phyloP scores from a whole-genome alignment of 164 flowering plant species.

The Taxillus chinensis region DNA sequence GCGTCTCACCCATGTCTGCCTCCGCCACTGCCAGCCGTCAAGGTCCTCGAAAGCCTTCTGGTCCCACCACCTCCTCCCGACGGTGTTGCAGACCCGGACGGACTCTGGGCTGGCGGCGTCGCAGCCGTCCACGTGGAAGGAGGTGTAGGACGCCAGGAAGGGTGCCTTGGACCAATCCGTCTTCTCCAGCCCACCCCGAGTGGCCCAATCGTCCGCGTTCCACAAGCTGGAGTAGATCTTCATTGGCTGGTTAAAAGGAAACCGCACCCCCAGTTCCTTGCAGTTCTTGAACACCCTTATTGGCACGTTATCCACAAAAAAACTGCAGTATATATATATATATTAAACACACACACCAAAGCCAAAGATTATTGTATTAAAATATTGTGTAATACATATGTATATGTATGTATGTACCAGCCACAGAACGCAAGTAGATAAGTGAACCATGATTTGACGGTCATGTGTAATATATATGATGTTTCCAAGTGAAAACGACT shows the following conservation, averaged over 20 bases:
- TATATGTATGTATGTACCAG: too few species aligned
- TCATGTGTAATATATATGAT: too few species aligned
- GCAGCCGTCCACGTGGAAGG: slow-evolving; percentile 36
- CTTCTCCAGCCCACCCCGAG: slow-evolving; percentile 36
- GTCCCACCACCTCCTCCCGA: slow-evolving; percentile 28
- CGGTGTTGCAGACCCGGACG: slow-evolving; percentile 13
- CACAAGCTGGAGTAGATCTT: slow-evolving; percentile 36
- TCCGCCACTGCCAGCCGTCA: slow-evolving; percentile 17
- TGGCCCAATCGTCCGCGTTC: slow-evolving; percentile 48
- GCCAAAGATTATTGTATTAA: not conserved
- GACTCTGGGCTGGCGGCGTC: slow-evolving; percentile 20
- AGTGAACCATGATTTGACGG: too few species aligned
- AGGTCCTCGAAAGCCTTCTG: slow-evolving; percentile 20
- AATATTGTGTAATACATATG: too few species aligned
- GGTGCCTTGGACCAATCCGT: slow-evolving; percentile 43
- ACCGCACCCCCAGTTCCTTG: slow-evolving; percentile 29
- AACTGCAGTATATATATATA: slow-evolving; percentile 10
- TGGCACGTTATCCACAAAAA: slow-evolving; percentile 31
- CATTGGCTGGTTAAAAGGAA: slow-evolving; percentile 38
- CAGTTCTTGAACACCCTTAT: slow-evolving; percentile 35
- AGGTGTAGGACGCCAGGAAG: slow-evolving; percentile 24
- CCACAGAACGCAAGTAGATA: too few species aligned
- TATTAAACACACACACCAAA: not conserved
- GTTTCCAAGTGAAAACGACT: too few species aligned
- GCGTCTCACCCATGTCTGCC: slow-evolving; percentile 14